Evolutionary conservation across 2,329 filamentous ascomycete genomes (phyloP).

Genomic region (Colletotrichum sojae): DNA sequence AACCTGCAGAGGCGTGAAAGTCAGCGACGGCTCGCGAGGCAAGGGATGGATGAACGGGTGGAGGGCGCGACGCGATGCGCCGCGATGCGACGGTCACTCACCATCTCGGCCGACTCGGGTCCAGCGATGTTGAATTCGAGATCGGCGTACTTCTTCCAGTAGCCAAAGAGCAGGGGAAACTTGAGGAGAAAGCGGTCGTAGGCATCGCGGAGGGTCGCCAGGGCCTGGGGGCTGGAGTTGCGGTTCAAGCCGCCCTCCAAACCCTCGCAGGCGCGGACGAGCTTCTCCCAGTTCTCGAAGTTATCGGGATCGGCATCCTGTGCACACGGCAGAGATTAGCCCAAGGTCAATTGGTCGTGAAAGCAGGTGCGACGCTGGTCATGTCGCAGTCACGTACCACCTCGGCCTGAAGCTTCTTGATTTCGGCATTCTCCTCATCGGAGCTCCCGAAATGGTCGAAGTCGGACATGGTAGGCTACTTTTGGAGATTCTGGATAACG

Average conservation of each 20-base stretch:
- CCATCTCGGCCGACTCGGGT: constrained; percentile 97
- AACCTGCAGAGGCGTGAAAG: constrained; percentile 69
- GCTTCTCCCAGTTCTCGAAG: constrained; percentile 95
- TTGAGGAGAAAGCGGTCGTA: constrained; percentile 96
- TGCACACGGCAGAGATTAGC: constrained; percentile 17
- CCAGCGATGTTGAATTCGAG: constrained; percentile 97
- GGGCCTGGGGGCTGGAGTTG: constrained; percentile 95
- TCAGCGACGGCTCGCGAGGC: constrained; percentile 5
- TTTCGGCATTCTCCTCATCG: constrained; percentile 86
- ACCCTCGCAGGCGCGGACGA: constrained; percentile 84
- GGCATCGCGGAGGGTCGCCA: constrained; percentile 86
- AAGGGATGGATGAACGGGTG: constrained; percentile 20
- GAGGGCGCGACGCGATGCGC: constrained; percentile 9
- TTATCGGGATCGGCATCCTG: constrained; percentile 84
- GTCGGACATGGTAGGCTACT: constrained; percentile 72
- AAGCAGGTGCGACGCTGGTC: constrained; percentile 2
- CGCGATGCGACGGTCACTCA: constrained; percentile 57
- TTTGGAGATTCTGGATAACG: constrained; percentile 14
- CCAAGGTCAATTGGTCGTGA: constrained; percentile 4
- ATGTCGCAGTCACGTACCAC: constrained; percentile 72
- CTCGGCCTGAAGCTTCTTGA: constrained; percentile 83
- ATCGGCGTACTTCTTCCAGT: constrained; percentile 99
- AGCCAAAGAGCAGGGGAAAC: constrained; percentile 95
- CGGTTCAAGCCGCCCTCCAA: constrained; percentile 95
- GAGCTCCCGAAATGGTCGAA: constrained; percentile 78